phyloP scores from a whole-genome alignment of 2,329 filamentous ascomycete species.

The Xenosphaeropsis pyriputrescens region DNA sequence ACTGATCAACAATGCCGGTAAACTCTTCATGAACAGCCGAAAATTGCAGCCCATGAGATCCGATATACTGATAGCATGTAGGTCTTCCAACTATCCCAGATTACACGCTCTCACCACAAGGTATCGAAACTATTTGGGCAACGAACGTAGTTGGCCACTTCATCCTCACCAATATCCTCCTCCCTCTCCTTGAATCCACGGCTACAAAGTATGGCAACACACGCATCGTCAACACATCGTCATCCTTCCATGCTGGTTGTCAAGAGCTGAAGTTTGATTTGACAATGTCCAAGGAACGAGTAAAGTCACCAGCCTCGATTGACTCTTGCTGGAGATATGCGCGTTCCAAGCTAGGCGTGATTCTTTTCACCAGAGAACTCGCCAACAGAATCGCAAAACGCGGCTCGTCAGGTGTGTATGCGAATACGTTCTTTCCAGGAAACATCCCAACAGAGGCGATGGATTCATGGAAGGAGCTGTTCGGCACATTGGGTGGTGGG shows the following conservation, averaged over 20 bases:
- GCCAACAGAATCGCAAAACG: conserved; percentile 10
- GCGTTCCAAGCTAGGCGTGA: conserved; percentile 18
- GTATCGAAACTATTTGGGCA: conserved; percentile 8
- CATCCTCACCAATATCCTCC: conserved; percentile 4
- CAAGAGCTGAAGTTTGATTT: conserved; percentile 12
- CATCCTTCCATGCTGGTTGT: conserved; percentile 15
- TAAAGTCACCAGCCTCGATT: conserved; percentile 8
- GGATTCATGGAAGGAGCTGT: conserved; percentile 14
- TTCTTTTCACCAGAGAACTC: conserved; percentile 18
- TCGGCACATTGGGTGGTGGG: conserved; percentile 8
- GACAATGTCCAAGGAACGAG: conserved; percentile 10
- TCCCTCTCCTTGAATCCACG: conserved; percentile 9
- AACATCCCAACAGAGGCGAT: conserved; percentile 19
- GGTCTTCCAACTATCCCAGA: conserved; percentile 8
- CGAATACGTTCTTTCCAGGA: conserved; percentile 18
- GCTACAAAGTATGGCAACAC: conserved; percentile 3
- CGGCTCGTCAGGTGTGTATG: conserved; percentile 14
- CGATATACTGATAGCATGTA: too few relatives aligned
- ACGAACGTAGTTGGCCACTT: conserved; percentile 10
- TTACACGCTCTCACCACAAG: conserved; percentile 11
- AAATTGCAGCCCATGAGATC: too few relatives aligned
- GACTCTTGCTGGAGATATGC: conserved; percentile 18
- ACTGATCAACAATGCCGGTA: conserved; percentile 19
- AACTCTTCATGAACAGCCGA: not conserved
- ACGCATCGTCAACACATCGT: conserved; percentile 9